Conservation (phyloP, 805 yeast species). For the Metschnikowia peoriensis region DNA sequence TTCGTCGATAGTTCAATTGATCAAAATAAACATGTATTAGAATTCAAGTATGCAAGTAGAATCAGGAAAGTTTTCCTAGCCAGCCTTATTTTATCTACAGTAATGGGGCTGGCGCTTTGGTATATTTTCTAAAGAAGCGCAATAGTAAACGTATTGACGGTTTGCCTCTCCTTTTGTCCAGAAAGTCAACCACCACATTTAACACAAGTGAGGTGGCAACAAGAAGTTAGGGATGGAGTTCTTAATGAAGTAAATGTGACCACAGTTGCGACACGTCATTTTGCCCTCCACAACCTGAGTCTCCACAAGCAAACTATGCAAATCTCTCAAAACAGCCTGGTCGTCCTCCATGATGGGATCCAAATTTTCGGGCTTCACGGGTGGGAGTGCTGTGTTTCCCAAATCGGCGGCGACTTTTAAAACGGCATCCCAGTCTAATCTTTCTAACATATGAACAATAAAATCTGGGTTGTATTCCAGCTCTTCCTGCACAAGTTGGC, state of each 20-base stretch:
- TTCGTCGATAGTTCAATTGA: neutral
- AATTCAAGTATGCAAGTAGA: neutral
- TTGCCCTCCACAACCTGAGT: slow-evolving; percentile 86
- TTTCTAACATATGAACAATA: slow-evolving; percentile 67
- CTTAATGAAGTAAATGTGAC: slow-evolving; percentile 84
- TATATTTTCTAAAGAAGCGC: no score
- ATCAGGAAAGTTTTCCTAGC: neutral
- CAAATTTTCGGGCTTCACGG: slow-evolving; percentile 55
- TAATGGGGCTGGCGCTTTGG: neutral
- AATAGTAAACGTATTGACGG: no score
- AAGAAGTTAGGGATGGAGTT: slow-evolving; percentile 92
- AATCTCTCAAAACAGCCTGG: slow-evolving; percentile 60
- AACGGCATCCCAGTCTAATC: slow-evolving; percentile 88
- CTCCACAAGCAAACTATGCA: slow-evolving; percentile 77
- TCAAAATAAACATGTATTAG: neutral
- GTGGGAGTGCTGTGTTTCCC: slow-evolving; percentile 32
- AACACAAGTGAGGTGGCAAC: slow-evolving; percentile 89
- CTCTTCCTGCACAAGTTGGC: slow-evolving; percentile 73
- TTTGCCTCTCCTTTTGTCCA: neutral
- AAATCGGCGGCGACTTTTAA: slow-evolving; percentile 71
- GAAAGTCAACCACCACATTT: neutral
- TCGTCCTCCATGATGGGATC: slow-evolving; percentile 53
- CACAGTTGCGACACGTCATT: slow-evolving; percentile 85
- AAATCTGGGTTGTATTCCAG: slow-evolving; percentile 83
- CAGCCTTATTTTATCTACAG: neutral